Evolutionary conservation across 2,329 filamentous ascomycete genomes (phyloP), one percentile per base, ranked within the genome.

Genomic region (Epichloe festucae): DNA sequence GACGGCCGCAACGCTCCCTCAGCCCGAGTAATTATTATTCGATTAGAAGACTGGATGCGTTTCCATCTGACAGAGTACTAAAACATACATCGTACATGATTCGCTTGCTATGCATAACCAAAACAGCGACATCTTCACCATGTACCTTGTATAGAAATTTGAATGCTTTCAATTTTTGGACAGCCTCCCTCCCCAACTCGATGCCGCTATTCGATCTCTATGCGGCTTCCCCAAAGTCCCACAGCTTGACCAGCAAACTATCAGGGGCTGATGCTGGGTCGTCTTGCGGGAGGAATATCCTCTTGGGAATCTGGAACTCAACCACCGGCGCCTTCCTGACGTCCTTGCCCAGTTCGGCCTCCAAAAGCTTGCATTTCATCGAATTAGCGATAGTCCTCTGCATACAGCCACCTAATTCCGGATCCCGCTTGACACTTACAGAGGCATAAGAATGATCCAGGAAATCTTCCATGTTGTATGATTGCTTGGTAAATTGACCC

Each of bases 401-500:
- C 45, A 1, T 21, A 3, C 21, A 45, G 21, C 12, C 17, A 14
- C 14, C 12, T 21, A 5, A 38, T 38, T 17, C 14, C 14, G 17
- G 4, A 1, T 10, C 19, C 34, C 19, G 6, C 10, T 27, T 31
- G 36, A 31, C n/a, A 77, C 79, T 76, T 77, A 85, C 84, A 63
- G 81, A 87, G 60, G 75, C 79, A 68, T 97, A 98, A 0, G 88
- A 91, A 66, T 97, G 89, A 63, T 98, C 93, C 46, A 97, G 71
- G 68, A 98, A 98, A 64, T 98, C 93, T 64, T 98, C 93, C n/a
- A 96, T 71, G 60, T 89, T 93, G 68, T 97, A 98, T 3, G 85
- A 78, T 58, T 89, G 84, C 71, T 98, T 98, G 2, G 93, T 98
- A 66, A 97, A 98, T 66, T 97, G 93, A 69, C 97, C 89, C 2